Evolutionary conservation across 139 green algal species (phyloP), one percentile per base, ranked within the genome.

Genomic region (Volvox africanus): DNA sequence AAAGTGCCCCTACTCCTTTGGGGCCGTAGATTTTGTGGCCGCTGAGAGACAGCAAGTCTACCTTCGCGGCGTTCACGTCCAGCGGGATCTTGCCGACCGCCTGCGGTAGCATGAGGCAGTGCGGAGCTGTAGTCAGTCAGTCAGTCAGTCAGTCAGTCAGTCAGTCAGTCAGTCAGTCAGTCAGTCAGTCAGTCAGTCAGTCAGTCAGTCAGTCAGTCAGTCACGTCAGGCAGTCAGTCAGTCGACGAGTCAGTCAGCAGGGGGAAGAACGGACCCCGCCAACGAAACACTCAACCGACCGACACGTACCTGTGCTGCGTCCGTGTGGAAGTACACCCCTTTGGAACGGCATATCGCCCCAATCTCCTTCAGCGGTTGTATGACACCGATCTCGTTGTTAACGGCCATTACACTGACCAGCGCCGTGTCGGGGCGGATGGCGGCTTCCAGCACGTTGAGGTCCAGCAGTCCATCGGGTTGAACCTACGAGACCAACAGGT

Each of bases 21-120:
- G 98, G 98, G 0, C 98, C 98, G 93, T 99, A 99, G 35, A 99
- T 77, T 95, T 99, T 99, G 95, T 99, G 98, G 16, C 96, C 98
- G 84, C 90, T 97, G 93, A 99, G 98, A 62, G 97, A 99, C 93
- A 98, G 96, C 14, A 99, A 94, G 94, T 99, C 98, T 68, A 99
- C 96, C 81, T 98, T 97, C 82, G 95, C 93, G 26, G 91, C 94
- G 62, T 98, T 97, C 9, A 99, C 97, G 87, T 99, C 94, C 21
- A 99, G 78, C 12, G 97, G 97, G 13, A 99, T 95, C 93, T 99
- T 99, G 89, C 98, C 98, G 22, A 98, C 96, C 0, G 98, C 98
- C 94, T 97, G 93, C 11, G 37, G 78, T 5, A n/a, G 18, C 16
- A n/a, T n/a, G n/a, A n/a, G n/a, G n/a, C n/a, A n/a, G n/a, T n/a